Evolutionary conservation across 805 yeast species (phyloP).

Genomic region (Zygotorulaspora danielsina): DNA sequence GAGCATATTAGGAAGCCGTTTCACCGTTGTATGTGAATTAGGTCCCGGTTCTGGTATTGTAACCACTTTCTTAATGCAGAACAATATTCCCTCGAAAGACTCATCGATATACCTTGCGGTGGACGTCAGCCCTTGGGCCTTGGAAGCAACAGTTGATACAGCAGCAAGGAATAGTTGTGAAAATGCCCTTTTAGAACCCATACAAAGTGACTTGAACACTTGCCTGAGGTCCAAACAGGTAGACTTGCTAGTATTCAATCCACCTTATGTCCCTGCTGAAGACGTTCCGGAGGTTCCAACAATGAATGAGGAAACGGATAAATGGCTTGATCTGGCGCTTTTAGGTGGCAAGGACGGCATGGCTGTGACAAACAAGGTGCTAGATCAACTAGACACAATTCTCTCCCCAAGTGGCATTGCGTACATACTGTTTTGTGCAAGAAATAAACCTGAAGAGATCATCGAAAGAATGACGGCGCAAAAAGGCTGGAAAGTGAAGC

Average conservation of each 20-base stretch:
- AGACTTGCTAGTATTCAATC: constrained; percentile 83
- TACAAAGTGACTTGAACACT: constrained; percentile 57
- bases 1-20: constrained; percentile 24
- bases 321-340: constrained; percentile 86
- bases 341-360: constrained; percentile 89
- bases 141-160: constrained; percentile 49
- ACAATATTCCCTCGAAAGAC: constrained; percentile 39
- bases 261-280: constrained; percentile 94
- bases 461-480: constrained; percentile 42
- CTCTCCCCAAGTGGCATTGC: constrained; percentile 68
- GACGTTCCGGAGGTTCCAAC: constrained; percentile 58
- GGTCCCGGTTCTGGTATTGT: constrained; percentile 94
- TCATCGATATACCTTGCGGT: constrained; percentile 57
- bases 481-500: constrained; percentile 50
- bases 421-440: constrained; percentile 84
- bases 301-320: constrained; percentile 41
- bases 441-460: constrained; percentile 73
- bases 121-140: constrained; percentile 79
- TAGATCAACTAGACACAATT: constrained; percentile 49
- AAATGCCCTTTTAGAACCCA: constrained; percentile 38
- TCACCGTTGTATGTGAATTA: constrained; percentile 69
- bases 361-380: constrained; percentile 68
- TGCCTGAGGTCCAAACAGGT: constrained; percentile 45
- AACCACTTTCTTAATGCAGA: constrained; percentile 63
- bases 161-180: constrained; percentile 35